A percentile compares a stretch with the other conserved stretches of the same genome.
Evolutionary conservation across 352 stramenopile species (phyloP).

Genomic region (Saprolegnia diclina): DNA sequence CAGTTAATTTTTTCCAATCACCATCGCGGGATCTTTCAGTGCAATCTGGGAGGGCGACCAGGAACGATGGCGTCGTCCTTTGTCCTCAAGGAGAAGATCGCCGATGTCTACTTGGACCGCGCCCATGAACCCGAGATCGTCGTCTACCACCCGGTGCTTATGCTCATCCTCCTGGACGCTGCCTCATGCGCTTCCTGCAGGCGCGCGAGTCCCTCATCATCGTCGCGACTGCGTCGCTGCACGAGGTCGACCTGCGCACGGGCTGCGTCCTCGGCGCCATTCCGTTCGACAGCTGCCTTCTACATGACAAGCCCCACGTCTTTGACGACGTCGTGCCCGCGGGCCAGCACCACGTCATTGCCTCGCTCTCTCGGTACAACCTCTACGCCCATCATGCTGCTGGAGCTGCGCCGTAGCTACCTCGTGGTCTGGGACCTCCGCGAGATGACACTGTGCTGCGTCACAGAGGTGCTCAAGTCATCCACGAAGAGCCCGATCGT

Average conservation of each 20-base stretch:
- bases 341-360: conserved; percentile 46
- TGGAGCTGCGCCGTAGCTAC: conserved; percentile 27
- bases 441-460: conserved; percentile 49
- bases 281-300: conserved; percentile 52
- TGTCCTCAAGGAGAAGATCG: conserved; percentile 18
- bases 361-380: conserved; percentile 40
- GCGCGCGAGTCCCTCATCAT: conserved; percentile 34
- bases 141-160: conserved; percentile 23
- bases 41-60: background rate
- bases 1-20: no score
- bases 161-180: no score
- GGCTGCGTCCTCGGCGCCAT: conserved; percentile 53
- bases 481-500: conserved; percentile 38
- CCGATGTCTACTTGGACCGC: background rate
- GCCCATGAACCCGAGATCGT: conserved; percentile 14
- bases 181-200: background rate
- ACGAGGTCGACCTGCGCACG: conserved; percentile 55
- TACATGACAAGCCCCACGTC: conserved; percentile 28
- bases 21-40: no score
- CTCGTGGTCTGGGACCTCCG: conserved; percentile 63
- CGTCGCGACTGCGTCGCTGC: conserved; percentile 47
- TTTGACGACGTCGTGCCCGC: conserved; percentile 51
- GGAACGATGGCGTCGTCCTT: conserved; percentile 20
- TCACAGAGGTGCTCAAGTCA: conserved; percentile 57
- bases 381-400: background rate